Conservation (phyloP, 2,329 filamentous ascomycete species). For the Grosmannia serpens region DNA sequence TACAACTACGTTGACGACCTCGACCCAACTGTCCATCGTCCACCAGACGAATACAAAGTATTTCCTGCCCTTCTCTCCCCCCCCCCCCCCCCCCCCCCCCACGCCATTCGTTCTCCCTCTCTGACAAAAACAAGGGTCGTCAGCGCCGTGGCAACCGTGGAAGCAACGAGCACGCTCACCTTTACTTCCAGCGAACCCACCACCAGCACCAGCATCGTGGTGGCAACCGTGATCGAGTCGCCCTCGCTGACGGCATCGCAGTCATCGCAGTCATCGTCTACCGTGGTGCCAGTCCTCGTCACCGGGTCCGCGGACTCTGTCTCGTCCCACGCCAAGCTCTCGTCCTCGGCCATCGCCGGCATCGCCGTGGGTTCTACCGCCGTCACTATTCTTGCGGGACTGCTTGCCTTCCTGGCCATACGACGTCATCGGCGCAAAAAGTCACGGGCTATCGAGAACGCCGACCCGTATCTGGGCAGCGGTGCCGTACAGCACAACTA, state of each 20-base stretch:
- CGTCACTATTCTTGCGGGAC: conserved; percentile 1
- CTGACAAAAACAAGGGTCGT: conserved; percentile 5
- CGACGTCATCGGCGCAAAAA: conserved; percentile 1
- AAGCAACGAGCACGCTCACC: conserved; percentile 12
- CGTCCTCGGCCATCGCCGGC: conserved; percentile 11
- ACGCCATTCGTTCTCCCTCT: not conserved
- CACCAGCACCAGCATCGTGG: conserved; percentile 10
- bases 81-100: not conserved
- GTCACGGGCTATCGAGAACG: conserved; percentile 2
- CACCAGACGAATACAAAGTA: conserved; percentile 10
- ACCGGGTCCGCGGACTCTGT: not conserved
- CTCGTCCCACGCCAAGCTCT: conserved; percentile 2
- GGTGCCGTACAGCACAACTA: not conserved
- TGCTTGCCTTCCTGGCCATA: conserved; percentile 2
- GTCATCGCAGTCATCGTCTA: not conserved
- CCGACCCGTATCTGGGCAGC: conserved; percentile 27
- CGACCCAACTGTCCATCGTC: conserved; percentile 2
- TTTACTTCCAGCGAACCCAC: conserved; percentile 7
- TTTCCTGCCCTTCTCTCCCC: not conserved
- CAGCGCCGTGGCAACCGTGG: conserved; percentile 11
- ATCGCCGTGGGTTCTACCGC: conserved; percentile 12
- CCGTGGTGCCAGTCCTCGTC: conserved; percentile 1
- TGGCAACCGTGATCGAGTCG: conserved; percentile 2
- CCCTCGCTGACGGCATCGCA: not conserved
- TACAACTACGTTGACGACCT: not conserved